These are phyloP conservation scores for Hyphopichia buzzinii DNA, from an alignment of 1,139 yeast species.

Conservation along the genomic window DNA sequence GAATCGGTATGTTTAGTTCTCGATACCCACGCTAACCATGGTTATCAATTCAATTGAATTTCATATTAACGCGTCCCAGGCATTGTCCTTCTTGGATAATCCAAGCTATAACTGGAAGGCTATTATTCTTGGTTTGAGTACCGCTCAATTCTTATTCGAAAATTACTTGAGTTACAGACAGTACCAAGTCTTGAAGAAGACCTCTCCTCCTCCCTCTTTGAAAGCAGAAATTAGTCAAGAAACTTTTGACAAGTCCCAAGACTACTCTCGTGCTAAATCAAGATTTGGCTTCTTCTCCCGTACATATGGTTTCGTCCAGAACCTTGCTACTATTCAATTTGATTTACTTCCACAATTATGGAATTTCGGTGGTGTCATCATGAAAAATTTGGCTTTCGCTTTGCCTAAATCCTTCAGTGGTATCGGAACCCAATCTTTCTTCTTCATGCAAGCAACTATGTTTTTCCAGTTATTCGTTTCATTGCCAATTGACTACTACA, in stretches of 20 bases:
- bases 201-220: conserved; percentile 62
- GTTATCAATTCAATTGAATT: no score
- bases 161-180: conserved; percentile 75
- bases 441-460: conserved; percentile 47
- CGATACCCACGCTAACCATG: no score
- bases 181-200: conserved; percentile 57
- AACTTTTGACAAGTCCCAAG: conserved; percentile 75
- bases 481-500: conserved; percentile 71
- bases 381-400: conserved; percentile 28
- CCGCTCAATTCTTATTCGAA: conserved; percentile 74
- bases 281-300: conserved; percentile 62
- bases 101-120: conserved; percentile 75
- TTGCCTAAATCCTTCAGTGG: conserved; percentile 51
- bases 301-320: conserved; percentile 52
- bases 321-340: conserved; percentile 54
- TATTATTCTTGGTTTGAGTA: conserved; percentile 69
- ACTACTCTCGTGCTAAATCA: conserved; percentile 80
- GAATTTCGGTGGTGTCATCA: conserved; percentile 46
- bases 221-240: conserved; percentile 65
- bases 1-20: conserved; percentile 6
- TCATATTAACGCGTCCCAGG: no score
- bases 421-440: conserved; percentile 63
- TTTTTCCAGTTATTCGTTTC: conserved; percentile 35
- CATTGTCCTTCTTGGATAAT: conserved; percentile 31
- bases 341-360: conserved; percentile 72